These are phyloP conservation scores for Macrophomina phaseolina DNA, from an alignment of 2,329 filamentous ascomycete genomes.

Conservation along the genomic window DNA sequence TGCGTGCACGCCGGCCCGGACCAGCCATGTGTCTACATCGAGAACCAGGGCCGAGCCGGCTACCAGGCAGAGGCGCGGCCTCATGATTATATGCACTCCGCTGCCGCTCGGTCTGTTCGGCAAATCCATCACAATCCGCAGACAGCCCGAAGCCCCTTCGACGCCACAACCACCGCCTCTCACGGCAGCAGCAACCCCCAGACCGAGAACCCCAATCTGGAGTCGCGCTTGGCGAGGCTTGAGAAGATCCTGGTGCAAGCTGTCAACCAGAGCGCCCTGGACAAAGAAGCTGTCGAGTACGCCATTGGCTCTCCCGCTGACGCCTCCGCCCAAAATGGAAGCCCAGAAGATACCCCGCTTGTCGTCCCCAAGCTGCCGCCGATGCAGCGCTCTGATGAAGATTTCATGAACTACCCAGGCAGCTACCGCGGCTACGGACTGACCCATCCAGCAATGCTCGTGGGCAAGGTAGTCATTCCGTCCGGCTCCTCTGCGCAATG, in stretches of 20 bases:
- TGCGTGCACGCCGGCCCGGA: slow-evolving; percentile 14
- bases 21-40: slow-evolving; percentile 13
- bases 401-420: neutral
- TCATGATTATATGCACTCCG: neutral
- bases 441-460: slow-evolving; percentile 15
- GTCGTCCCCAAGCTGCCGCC: slow-evolving; percentile 7
- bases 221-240: slow-evolving; percentile 10
- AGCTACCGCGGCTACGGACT: slow-evolving; percentile 17
- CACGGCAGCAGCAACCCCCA: neutral
- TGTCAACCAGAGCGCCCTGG: neutral
- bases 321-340: neutral
- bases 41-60: neutral
- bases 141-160: slow-evolving; percentile 11
- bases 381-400: neutral
- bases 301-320: neutral
- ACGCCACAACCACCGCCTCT: neutral
- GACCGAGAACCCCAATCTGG: neutral
- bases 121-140: slow-evolving; percentile 9
- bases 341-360: neutral
- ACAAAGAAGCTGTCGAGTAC: neutral
- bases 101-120: slow-evolving; percentile 12
- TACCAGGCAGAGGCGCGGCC: neutral
- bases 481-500: neutral
- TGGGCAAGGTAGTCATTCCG: slow-evolving; percentile 6
- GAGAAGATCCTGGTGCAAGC: slow-evolving; percentile 19